Base-by-base conservation (phyloP, 208 protist species). In the Wallacemonas sp. region DNA sequence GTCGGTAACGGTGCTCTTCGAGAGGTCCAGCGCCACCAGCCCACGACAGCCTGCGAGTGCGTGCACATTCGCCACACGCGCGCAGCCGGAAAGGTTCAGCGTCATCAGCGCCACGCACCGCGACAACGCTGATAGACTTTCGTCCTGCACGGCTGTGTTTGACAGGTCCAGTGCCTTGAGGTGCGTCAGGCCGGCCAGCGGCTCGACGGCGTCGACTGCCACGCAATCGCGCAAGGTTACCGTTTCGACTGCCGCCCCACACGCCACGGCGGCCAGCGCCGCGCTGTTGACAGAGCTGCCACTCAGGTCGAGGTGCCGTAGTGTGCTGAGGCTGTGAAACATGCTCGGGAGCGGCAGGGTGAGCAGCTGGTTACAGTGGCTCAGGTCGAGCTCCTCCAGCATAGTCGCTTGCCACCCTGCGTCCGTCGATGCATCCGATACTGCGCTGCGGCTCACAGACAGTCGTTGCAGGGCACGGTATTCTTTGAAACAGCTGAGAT, bases 81-180 rank as follows among this genome's bases (percentile, higher is more conserved):
- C 13, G 33, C 78, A 83, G 0, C 72, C 62, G 17, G 78, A 69
- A 27, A 83, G 64, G 60, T 74, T 64, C 53, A 83, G 29, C 44
- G 61, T 67, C 32, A 66, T 69, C n/a, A 83, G 37, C 27, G 37
- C 32, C 37, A 45, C 65, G 41, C 72, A 79, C 36, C 33, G 38
- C 3, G 45, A 41, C 3, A 83, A 65, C 32, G 60, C 71, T 15
- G 19, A 48, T 10, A 83, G 41, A 1, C 66, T 63, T 22, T 61
- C 65, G 38, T 76, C 72, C 15, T 27, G 66, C 5, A 83, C 72
- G 19, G 24, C 33, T 33, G 66, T 83, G 37, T 53, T 55, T 0
- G 67, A 70, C 15, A 71, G 55, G 29, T 66, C 34, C 33, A 83
- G 58, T 41, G 33, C 55, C 21, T 70, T 58, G 29, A 83, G 69